Evolutionary conservation across 352 stramenopile genomes (phyloP), one percentile per base, ranked within the genome.

Genomic region (Phytophthora pisi): DNA sequence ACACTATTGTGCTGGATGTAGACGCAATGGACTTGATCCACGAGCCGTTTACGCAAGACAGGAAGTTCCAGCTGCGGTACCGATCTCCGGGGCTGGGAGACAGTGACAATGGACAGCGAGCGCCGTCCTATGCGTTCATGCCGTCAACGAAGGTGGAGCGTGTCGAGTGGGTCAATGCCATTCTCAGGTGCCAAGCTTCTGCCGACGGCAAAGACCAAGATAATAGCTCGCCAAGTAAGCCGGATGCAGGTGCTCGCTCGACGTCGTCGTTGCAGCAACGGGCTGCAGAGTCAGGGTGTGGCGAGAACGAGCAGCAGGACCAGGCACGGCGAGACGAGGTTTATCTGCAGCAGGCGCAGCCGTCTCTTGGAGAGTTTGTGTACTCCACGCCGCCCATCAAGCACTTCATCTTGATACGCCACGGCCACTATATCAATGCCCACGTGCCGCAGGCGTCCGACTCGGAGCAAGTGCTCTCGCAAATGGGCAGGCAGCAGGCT

Each of bases 371-470:
- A 38, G 75, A 71, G 11, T 82, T 92, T 5, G 61, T 90, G 45
- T 89, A 81, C 57, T 66, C 82, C 1, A 75, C 78, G 20, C 77
- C 77, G 24, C 81, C 86, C 18, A 90, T 78, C 31, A 88, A 87
- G 18, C 84, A 95, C 65, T 77, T 95, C 30, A 82, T 95, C 36
- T 58, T 95, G 20, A 69, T 93, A 9, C 87, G 87, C 30, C 87
- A 95, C 53, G 87, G 87, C 10, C 87, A 95, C 53, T 95, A 95
- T 62, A 79, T 93, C 20, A 93, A 93, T 63, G 87, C 87, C 1
- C 81, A 93, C 51, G 68, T 77, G 31, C 85, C 78, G 31, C 68
- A 86, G 31, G 77, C 79, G 2, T 75, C 69, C 1, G 87, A 93
- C 30, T 70, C 74, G 20, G 62, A 93, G 50, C 86, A 93, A 77